Base-by-base conservation (phyloP, 495 filamentous ascomycete species). In the Podospora anserina region DNA sequence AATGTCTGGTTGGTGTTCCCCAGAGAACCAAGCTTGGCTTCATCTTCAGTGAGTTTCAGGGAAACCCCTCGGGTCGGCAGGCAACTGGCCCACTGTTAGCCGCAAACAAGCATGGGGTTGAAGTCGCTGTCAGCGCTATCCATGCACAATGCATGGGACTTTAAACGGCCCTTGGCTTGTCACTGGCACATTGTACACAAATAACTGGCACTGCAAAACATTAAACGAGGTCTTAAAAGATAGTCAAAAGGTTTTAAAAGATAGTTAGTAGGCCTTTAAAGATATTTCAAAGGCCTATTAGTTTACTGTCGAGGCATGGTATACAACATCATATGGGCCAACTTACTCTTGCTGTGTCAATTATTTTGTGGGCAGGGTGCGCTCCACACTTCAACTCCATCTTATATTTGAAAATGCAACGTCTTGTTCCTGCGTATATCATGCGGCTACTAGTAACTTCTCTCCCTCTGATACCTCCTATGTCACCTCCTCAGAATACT, bases 11-110 rank as follows among this genome's bases (percentile, higher is more conserved):
- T 58, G n/a, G 55, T 58, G 55, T 19, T 20, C n/a, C 55, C 6
- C n/a, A 26, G 55, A 58, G 68, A 70, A 66, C 4, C 19, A 44
- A 7, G 44, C 19, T 65, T 65, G 64, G 64, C 13, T 30, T 28
- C n/a, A 18, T 44, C 13, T 30, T 28, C n/a, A 18, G 18, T 53
- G 27, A 26, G 19, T 30, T 59, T 56, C 64, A 64, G 64, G 54
- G 59, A 32, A 1, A 53, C 13, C 61, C 7, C 26, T 61, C 63
- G 57, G 67, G 39, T 64, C 68, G 53, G 68, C 64, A 69, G 68
- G 56, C 58, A 56, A n/a, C 23, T n/a, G 57, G 44, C 68, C 68
- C 68, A 69, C 68, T 69, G 57, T 69, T 69, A 66, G 44, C 68
- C 68, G 68, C 63, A 32, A 63, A 49, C n/a, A 23, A 15, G 55